Conservation (phyloP, 768 basidiomycete genomes). For the Boletus tylopilopsis region DNA sequence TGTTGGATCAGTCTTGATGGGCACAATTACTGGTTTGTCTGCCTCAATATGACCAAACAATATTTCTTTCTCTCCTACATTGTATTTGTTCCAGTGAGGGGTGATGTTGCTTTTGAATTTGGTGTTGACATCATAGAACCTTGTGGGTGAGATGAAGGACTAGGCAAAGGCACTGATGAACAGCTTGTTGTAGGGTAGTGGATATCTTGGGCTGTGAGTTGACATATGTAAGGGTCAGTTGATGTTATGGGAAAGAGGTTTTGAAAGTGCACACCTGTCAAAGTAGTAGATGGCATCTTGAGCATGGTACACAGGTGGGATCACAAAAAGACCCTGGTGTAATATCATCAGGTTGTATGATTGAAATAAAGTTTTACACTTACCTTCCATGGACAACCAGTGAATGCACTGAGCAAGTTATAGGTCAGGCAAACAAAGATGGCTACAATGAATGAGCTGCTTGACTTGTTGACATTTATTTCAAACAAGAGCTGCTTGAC, state of each 20-base stretch:
- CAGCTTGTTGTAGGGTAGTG: constrained; percentile 20
- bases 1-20: neutral
- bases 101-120: constrained; percentile 18
- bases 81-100: constrained; percentile 10
- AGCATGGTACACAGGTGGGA: constrained; percentile 30
- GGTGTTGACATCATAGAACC: constrained; percentile 20
- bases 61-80: constrained; percentile 7
- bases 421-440: constrained; percentile 37
- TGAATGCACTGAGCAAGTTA: constrained; percentile 28
- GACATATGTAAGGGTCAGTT: too few species aligned
- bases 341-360: constrained; percentile 16
- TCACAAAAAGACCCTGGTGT: constrained; percentile 30
- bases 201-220: neutral
- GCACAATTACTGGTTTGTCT: neutral
- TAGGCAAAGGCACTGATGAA: constrained; percentile 29
- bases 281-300: constrained; percentile 41
- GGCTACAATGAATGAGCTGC: constrained; percentile 16
- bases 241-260: too few species aligned
- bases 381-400: constrained; percentile 32
- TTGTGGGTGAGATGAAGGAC: constrained; percentile 23
- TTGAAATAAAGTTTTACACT: constrained; percentile 17
- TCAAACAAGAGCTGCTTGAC: neutral
- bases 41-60: constrained; percentile 10
- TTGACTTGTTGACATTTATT: too few species aligned
- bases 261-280: constrained; percentile 16